A percentile compares a stretch with the other conserved stretches of the same genome.
Evolutionary conservation across 1,284 basidiomycete genomes (phyloP).

Genomic region (Pseudozyma hubeiensis): DNA sequence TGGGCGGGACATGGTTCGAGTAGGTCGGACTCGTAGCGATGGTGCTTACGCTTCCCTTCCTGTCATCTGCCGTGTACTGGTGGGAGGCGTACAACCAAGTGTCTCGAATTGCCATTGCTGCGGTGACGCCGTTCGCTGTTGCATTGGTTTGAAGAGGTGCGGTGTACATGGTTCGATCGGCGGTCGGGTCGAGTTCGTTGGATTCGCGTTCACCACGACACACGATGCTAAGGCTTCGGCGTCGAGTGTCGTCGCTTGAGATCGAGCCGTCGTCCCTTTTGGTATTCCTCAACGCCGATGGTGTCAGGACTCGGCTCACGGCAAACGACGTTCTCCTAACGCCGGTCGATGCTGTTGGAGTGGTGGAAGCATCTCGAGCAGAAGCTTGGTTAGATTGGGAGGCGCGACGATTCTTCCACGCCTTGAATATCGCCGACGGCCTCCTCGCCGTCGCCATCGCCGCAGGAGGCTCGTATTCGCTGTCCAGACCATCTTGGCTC

Average conservation of each 20-base stretch:
- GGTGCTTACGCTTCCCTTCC: slow-evolving; percentile 23
- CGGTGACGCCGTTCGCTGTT: slow-evolving; percentile 3
- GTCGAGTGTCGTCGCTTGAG: slow-evolving; percentile 2
- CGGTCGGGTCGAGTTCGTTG: slow-evolving; percentile 2
- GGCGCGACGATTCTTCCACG: slow-evolving; percentile 13
- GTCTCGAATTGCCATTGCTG: slow-evolving; percentile 42
- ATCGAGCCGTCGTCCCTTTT: neutral
- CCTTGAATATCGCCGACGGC: slow-evolving; percentile 20
- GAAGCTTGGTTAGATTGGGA: slow-evolving; percentile 8
- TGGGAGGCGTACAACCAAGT: slow-evolving; percentile 30
- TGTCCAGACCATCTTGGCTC: slow-evolving; percentile 10
- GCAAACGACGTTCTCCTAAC: slow-evolving; percentile 18
- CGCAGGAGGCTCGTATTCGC: too few species aligned
- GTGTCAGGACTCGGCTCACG: slow-evolving; percentile 10
- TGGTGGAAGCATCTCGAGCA: neutral
- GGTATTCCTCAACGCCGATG: neutral
- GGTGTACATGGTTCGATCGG: neutral
- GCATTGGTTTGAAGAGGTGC: neutral
- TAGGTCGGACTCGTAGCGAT: slow-evolving; percentile 8
- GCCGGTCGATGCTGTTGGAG: neutral
- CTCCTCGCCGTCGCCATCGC: neutral
- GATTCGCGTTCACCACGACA: slow-evolving; percentile 26
- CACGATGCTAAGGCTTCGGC: slow-evolving; percentile 28
- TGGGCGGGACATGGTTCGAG: neutral
- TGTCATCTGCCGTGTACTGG: slow-evolving; percentile 20